Percentiles rank a stretch among this genome's conserved stretches.
Conservation (phyloP, 768 basidiomycete species). For the Postia placenta region DNA sequence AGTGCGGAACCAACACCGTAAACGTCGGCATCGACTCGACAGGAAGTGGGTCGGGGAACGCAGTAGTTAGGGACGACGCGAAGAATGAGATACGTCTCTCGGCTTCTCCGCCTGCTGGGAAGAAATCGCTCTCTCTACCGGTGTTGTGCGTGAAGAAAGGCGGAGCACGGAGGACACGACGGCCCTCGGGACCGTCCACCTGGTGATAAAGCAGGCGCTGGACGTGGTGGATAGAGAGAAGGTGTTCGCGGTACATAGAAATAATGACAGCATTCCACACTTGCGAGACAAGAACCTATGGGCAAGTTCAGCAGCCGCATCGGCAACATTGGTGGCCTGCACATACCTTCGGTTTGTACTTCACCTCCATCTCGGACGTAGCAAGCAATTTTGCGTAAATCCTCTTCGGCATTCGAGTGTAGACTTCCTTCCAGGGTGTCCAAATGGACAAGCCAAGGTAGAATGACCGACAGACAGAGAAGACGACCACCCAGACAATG, state of each 20-base stretch:
- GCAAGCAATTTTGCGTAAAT: constrained; percentile 97
- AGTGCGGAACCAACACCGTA: constrained; percentile 98
- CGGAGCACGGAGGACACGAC: constrained; percentile 89
- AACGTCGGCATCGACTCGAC: constrained; percentile 99
- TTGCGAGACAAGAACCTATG: constrained; percentile 88
- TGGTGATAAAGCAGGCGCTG: constrained; percentile 97
- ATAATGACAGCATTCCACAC: constrained; percentile 99
- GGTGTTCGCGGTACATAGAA: constrained; percentile 99
- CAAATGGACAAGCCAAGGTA: constrained; percentile 92
- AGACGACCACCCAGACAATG: constrained; percentile 97
- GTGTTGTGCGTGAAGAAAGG: constrained; percentile 97
- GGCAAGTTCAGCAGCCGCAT: too few species aligned
- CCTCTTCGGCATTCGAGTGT: constrained; percentile 90
- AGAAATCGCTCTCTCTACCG: constrained; percentile 75
- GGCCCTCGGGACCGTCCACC: constrained; percentile 83
- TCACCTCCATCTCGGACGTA: constrained; percentile 97
- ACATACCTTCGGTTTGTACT: constrained; percentile 94
- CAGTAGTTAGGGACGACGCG: constrained; percentile 93
- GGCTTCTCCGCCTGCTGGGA: constrained; percentile 91
- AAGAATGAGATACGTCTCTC: constrained; percentile 99
- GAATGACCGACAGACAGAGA: constrained; percentile 88
- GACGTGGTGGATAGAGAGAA: constrained; percentile 96
- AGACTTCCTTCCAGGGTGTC: constrained; percentile 99
- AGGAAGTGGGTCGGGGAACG: constrained; percentile 90
- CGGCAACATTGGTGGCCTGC: too few species aligned